Percentiles rank a stretch among this genome's conserved stretches.
phyloP scores from a whole-genome alignment of 805 yeast species.

The Helenozyma baotianmanensis region DNA sequence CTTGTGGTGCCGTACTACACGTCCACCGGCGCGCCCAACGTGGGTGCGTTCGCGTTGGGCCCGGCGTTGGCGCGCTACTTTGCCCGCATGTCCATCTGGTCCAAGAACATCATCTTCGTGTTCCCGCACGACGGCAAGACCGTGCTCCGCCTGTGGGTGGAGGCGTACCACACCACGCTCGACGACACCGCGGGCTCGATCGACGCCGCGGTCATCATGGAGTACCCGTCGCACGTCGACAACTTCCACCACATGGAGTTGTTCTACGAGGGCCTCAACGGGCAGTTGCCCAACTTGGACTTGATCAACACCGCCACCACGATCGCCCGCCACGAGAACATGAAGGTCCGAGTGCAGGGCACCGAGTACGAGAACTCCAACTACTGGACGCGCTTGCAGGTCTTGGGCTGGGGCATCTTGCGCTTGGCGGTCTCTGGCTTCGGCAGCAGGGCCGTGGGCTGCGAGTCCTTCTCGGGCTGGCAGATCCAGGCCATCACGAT shows the following conservation, averaged over 20 bases:
- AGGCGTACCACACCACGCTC: conserved; percentile 81
- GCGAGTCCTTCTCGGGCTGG: conserved; percentile 95
- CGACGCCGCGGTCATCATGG: conserved; percentile 84
- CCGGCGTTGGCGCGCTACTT: conserved; percentile 76
- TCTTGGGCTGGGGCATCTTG: conserved; percentile 61
- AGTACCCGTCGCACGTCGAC: conserved; percentile 65
- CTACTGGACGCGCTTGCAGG: conserved; percentile 53
- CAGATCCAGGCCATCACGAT: conserved; percentile 86
- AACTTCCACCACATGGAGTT: conserved; percentile 71
- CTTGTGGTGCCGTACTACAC: conserved; percentile 85
- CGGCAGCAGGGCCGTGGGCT: conserved; percentile 54
- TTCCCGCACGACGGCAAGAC: conserved; percentile 67
- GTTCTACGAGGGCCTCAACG: conserved; percentile 83
- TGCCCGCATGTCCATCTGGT: conserved; percentile 87
- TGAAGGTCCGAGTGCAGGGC: conserved; percentile 64
- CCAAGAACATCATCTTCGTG: conserved; percentile 85
- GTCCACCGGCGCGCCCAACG: conserved; percentile 57
- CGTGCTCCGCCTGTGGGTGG: conserved; percentile 83
- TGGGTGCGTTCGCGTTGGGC: conserved; percentile 75
- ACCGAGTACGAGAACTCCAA: conserved; percentile 44
- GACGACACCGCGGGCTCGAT: conserved; percentile 91
- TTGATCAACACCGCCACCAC: conserved; percentile 76
- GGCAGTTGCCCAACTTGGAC: conserved; percentile 93
- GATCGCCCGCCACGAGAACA: conserved; percentile 70
- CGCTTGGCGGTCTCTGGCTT: conserved; percentile 71